phyloP scores from a whole-genome alignment of 108 stramenopile genomes.

The Stephanodiscus triporus region DNA sequence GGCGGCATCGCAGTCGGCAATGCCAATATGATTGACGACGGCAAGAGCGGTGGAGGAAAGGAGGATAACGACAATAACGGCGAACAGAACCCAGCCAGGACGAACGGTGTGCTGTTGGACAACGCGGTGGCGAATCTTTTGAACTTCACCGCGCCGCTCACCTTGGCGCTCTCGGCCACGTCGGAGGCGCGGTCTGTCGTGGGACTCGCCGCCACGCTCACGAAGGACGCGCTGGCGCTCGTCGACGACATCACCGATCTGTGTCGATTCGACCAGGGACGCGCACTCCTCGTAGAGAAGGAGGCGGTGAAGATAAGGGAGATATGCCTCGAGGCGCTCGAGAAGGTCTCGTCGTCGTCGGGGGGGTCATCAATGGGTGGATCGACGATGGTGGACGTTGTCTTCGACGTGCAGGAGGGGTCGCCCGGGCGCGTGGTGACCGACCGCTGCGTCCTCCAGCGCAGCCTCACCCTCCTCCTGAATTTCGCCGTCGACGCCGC shows the following conservation, averaged over 20 bases:
- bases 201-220: slow-evolving; percentile 28
- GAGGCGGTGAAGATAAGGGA: slow-evolving; percentile 46
- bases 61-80: no score
- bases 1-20: not conserved
- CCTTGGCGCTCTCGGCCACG: slow-evolving; percentile 30
- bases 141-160: slow-evolving; percentile 23
- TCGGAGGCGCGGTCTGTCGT: slow-evolving; percentile 42
- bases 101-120: not conserved
- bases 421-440: slow-evolving; percentile 23
- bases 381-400: slow-evolving; percentile 25
- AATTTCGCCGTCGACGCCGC: slow-evolving; percentile 50
- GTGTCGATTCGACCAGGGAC: slow-evolving; percentile 51
- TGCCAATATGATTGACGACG: not conserved
- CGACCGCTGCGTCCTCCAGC: slow-evolving; percentile 32
- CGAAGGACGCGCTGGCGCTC: slow-evolving; percentile 40
- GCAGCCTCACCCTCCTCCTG: slow-evolving; percentile 32
- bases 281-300: slow-evolving; percentile 29
- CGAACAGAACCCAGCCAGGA: no score
- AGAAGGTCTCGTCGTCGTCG: slow-evolving; percentile 12
- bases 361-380: slow-evolving; percentile 5
- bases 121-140: slow-evolving; percentile 9
- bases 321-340: slow-evolving; percentile 36
- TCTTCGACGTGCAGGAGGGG: slow-evolving; percentile 46
- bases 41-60: no score
- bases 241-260: slow-evolving; percentile 55